phyloP scores from a whole-genome alignment of 345 rosid species.

The Crucihimalaya himalaica region DNA sequence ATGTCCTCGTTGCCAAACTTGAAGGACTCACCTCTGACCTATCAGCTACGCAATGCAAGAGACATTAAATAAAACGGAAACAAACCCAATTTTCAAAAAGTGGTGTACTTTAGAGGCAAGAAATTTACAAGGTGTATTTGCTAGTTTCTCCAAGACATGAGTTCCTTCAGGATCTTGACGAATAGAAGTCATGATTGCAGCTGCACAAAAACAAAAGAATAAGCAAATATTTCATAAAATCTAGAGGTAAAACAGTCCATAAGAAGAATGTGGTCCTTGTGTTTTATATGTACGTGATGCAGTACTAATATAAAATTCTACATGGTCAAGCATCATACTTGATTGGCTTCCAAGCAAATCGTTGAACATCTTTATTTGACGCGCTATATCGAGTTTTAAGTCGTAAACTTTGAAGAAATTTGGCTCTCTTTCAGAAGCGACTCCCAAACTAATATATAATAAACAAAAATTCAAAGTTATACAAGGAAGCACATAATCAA shows the following conservation, averaged over 20 bases:
- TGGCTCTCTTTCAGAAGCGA: constrained; percentile 5
- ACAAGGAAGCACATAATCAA: neutral
- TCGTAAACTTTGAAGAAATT: neutral
- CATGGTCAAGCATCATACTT: neutral
- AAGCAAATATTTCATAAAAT: neutral
- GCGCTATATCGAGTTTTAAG: neutral
- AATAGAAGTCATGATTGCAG: too few species aligned
- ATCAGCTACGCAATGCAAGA: constrained; percentile 3
- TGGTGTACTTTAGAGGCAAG: neutral
- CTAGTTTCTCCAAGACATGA: too few species aligned
- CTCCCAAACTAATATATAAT: constrained; percentile 28
- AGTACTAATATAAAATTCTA: neutral
- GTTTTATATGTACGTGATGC: constrained; percentile 7
- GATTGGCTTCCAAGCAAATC: neutral
- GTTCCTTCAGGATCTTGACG: too few species aligned
- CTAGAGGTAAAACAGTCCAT: neutral
- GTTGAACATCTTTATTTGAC: neutral
- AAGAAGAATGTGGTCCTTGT: neutral
- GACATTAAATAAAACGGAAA: neutral
- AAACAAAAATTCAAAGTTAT: neutral
- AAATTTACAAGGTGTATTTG: neutral
- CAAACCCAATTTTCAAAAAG: neutral
- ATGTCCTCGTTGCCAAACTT: neutral
- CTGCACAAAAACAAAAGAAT: neutral
- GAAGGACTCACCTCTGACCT: neutral